Evolutionary conservation across 2,329 filamentous ascomycete species (phyloP), one percentile per base, ranked within the genome.

Genomic region (Xylariaceae sp.): DNA sequence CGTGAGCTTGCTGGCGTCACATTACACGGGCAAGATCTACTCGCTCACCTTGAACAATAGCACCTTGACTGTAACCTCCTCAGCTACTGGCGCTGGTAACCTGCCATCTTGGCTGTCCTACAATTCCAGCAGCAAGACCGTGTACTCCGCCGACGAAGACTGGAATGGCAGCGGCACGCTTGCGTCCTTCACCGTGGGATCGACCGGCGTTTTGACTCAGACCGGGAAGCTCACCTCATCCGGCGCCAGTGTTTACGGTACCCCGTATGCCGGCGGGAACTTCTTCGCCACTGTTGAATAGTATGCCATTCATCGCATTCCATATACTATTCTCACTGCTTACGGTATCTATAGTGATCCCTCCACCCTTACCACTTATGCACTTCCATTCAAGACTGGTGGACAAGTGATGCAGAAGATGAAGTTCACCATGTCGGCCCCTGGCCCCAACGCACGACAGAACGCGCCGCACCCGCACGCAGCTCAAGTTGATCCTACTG

Each of bases 401-500:
- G 64, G 67, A 3, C 58, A 64, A 24, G 57, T 71, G 11, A 45
- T 73, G 3, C 71, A 77, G 54, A 70, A 68, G 53, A 58, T 75
- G 42, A 67, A 70, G 30, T 79, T 75, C 66, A 74, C 72, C 56
- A 72, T 78, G 70, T 55, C 70, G 2, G 59, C 63, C 7, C 71
- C 72, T 0, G 79, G 80, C 0, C 72, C 78, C 9, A 70, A 73
- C 39, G 68, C 77, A 4, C 77, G 81, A n/a, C 82, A 85, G 64
- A 77, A 83, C 51, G 75, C 73, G 4, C 73, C 81, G 5, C 81
- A 84, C 60, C 81, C 80, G 6, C 81, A 84, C 67, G 74, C 78
- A 15, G 75, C 75, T 4, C 73, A 80, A 60, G 67, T 73, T 9
- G 81, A 80, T 55, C 78, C 76, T 0, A 78, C 77, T 0, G 77